phyloP scores from a whole-genome alignment of 208 protist species.

The Willaertia magna region DNA sequence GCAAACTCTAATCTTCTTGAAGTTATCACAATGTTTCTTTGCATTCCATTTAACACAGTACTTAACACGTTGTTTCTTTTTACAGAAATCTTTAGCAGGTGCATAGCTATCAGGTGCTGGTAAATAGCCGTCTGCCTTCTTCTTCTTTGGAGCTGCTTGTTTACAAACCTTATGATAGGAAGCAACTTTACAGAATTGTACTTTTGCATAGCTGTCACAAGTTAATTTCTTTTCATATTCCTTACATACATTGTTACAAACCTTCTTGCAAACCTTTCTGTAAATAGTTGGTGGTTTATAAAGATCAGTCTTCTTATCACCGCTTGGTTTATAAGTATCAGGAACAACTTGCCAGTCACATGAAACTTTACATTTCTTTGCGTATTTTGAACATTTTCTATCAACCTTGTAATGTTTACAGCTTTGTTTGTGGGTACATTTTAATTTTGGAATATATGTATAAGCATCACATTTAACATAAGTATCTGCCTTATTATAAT shows the following conservation, averaged over 20 bases:
- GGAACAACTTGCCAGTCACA: background rate
- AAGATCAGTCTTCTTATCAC: background rate
- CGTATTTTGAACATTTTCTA: background rate
- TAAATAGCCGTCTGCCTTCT: background rate
- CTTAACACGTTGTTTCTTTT: background rate
- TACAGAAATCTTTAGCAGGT: background rate
- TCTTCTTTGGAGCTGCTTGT: background rate
- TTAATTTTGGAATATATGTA: background rate
- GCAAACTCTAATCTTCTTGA: background rate
- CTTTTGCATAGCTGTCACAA: background rate
- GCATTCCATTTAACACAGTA: background rate
- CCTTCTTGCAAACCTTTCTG: background rate
- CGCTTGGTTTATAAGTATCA: too few relatives aligned
- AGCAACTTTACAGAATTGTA: background rate
- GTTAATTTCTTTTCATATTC: background rate
- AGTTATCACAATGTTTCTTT: background rate
- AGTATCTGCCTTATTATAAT: background rate
- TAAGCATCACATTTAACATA: background rate
- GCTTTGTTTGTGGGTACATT: background rate
- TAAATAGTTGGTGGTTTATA: background rate
- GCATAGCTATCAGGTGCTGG: background rate
- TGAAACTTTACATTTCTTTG: background rate
- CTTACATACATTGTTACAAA: background rate
- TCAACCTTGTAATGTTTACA: background rate
- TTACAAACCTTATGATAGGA: background rate